Conservation (phyloP, 2,329 filamentous ascomycete genomes). For the Neofusicoccum parvum region DNA sequence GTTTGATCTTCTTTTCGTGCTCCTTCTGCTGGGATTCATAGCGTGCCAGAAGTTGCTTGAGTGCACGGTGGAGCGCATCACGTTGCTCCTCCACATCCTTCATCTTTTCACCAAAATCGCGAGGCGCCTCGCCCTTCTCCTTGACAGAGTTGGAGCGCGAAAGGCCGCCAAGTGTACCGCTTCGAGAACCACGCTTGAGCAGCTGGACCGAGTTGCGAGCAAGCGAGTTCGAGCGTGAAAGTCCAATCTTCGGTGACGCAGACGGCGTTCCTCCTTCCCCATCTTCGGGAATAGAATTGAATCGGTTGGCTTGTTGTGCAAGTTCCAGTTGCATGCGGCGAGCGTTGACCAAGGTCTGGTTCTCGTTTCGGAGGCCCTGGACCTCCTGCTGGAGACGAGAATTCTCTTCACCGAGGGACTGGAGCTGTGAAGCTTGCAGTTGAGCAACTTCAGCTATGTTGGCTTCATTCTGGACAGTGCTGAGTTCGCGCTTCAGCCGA, state of each 20-base stretch:
- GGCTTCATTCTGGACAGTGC: slow-evolving; percentile 19
- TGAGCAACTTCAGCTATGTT: slow-evolving; percentile 67
- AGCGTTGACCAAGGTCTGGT: slow-evolving; percentile 57
- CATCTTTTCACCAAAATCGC: slow-evolving; percentile 74
- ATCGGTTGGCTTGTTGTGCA: slow-evolving; percentile 49
- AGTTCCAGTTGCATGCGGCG: slow-evolving; percentile 52
- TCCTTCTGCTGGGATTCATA: slow-evolving; percentile 84
- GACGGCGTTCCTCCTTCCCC: slow-evolving; percentile 40
- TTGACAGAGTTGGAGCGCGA: slow-evolving; percentile 52
- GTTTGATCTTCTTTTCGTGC: slow-evolving; percentile 76
- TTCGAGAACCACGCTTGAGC: slow-evolving; percentile 33
- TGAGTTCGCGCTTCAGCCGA: slow-evolving; percentile 14
- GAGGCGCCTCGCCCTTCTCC: slow-evolving; percentile 33
- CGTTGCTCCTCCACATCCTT: slow-evolving; percentile 94
- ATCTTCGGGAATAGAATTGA: slow-evolving; percentile 66
- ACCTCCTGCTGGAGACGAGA: slow-evolving; percentile 70
- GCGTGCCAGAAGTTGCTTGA: slow-evolving; percentile 82
- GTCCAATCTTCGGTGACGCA: slow-evolving; percentile 45
- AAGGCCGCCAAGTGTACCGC: slow-evolving; percentile 42
- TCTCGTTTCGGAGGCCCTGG: slow-evolving; percentile 64
- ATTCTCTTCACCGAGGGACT: slow-evolving; percentile 76
- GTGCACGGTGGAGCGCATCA: slow-evolving; percentile 84
- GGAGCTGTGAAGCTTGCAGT: slow-evolving; percentile 69
- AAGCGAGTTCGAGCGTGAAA: slow-evolving; percentile 69
- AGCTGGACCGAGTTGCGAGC: slow-evolving; percentile 56